A percentile compares a stretch with the other conserved stretches of the same genome.
These are phyloP conservation scores for Balakata baccata DNA, from an alignment of 345 rosid genomes.

Conservation along the genomic window DNA sequence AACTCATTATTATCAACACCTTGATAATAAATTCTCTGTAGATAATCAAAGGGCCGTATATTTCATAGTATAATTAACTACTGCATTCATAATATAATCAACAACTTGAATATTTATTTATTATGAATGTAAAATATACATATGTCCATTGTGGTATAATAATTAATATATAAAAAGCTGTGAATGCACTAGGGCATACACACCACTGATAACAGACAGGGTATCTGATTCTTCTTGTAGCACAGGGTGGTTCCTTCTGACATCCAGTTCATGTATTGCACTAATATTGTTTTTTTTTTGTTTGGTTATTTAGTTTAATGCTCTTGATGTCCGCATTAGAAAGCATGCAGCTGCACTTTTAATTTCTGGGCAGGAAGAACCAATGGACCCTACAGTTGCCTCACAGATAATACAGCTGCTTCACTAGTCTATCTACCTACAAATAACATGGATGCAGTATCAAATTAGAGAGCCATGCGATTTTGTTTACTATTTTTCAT, in stretches of 20 bases:
- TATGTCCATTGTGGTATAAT: too few species aligned
- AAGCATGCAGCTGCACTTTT: conserved; percentile 51
- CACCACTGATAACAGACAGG: too few species aligned
- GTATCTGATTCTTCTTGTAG: conserved; percentile 35
- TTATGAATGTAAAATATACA: too few species aligned
- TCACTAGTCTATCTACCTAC: neutral
- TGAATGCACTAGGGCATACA: too few species aligned
- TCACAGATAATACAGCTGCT: conserved; percentile 58
- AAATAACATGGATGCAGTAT: neutral
- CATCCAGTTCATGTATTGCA: conserved; percentile 12
- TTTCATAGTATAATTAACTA: too few species aligned
- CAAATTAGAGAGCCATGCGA: neutral
- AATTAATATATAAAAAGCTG: too few species aligned
- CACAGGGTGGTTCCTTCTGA: conserved; percentile 10
- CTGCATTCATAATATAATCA: too few species aligned
- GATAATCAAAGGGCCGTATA: too few species aligned
- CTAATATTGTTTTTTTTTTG: conserved; percentile 17
- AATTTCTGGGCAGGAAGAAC: conserved; percentile 75
- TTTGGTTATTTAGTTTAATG: conserved; percentile 47
- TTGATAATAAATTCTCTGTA: too few species aligned
- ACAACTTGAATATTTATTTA: too few species aligned
- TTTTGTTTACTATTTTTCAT: neutral
- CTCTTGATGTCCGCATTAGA: conserved; percentile 66
- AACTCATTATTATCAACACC: too few species aligned
- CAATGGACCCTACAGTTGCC: conserved; percentile 77